phyloP scores from a whole-genome alignment of 2,329 filamentous ascomycete species.

The Beauveria sp. region DNA sequence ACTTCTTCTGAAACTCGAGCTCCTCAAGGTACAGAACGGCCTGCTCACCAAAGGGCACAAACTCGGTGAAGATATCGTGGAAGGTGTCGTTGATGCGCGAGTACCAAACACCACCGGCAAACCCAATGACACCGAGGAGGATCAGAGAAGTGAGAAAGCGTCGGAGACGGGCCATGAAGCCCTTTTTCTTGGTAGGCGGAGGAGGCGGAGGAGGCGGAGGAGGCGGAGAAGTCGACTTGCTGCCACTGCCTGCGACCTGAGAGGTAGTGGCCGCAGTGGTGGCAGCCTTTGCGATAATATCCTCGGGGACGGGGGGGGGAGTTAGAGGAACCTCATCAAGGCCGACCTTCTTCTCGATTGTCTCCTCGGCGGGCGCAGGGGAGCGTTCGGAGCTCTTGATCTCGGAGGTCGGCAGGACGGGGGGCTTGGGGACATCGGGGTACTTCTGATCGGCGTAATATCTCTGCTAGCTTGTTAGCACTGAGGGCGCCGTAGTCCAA shows the following conservation, averaged over 20 bases:
- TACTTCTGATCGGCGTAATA: constrained; percentile 49
- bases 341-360: constrained; percentile 29
- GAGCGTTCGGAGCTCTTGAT: constrained; percentile 41
- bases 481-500: no score
- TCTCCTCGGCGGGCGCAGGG: constrained; percentile 29
- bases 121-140: constrained; percentile 68
- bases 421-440: constrained; percentile 39
- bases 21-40: constrained; percentile 94
- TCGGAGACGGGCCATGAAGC: constrained; percentile 64
- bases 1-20: constrained; percentile 82
- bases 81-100: constrained; percentile 94
- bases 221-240: constrained; percentile 20
- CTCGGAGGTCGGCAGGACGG: constrained; percentile 47
- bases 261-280: constrained; percentile 14
- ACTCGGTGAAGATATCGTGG: constrained; percentile 99
- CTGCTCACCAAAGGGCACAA: constrained; percentile 88
- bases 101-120: constrained; percentile 85
- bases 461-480: constrained; percentile 35
- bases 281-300: constrained; percentile 24
- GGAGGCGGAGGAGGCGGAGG: constrained; percentile 28
- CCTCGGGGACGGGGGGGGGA: constrained; percentile 25
- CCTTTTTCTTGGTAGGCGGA: constrained; percentile 47
- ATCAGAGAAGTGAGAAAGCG: constrained; percentile 71
- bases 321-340: constrained; percentile 32
- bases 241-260: constrained; percentile 24